Percentiles rank a stretch among this genome's conserved stretches.
phyloP scores from a whole-genome alignment of 164 flowering plant genomes.

The Echeveria elegans region DNA sequence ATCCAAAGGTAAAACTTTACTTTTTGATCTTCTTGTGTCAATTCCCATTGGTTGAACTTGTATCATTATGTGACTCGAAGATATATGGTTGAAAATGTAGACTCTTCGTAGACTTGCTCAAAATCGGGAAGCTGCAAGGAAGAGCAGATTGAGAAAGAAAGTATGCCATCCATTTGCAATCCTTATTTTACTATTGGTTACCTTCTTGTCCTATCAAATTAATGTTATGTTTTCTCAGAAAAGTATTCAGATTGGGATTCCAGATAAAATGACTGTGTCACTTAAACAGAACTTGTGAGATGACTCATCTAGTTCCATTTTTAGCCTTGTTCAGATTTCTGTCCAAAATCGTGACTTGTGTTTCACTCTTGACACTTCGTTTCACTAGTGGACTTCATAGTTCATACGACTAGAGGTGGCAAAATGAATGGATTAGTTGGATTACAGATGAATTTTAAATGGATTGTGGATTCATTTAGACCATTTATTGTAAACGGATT shows the following conservation, averaged over 20 bases:
- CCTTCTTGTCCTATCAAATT: neutral
- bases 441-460: no score
- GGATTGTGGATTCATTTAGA: no score
- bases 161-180: slow-evolving; percentile 17
- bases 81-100: slow-evolving; percentile 18
- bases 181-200: neutral
- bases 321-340: neutral
- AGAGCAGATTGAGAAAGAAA: slow-evolving; percentile 50
- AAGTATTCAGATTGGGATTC: no score
- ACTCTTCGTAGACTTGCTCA: slow-evolving; percentile 56
- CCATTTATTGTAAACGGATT: no score
- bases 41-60: neutral
- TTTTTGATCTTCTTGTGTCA: neutral
- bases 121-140: slow-evolving; percentile 57
- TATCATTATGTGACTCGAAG: neutral
- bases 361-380: neutral
- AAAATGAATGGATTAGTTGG: no score
- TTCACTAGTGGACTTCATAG: neutral
- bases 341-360: neutral
- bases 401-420: no score
- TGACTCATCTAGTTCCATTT: neutral
- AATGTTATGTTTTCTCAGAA: no score
- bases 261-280: neutral
- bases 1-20: slow-evolving; percentile 31
- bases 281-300: neutral